These are phyloP conservation scores for Scheffersomyces insectosa DNA, from an alignment of 1,139 yeast genomes.

Conservation along the genomic window DNA sequence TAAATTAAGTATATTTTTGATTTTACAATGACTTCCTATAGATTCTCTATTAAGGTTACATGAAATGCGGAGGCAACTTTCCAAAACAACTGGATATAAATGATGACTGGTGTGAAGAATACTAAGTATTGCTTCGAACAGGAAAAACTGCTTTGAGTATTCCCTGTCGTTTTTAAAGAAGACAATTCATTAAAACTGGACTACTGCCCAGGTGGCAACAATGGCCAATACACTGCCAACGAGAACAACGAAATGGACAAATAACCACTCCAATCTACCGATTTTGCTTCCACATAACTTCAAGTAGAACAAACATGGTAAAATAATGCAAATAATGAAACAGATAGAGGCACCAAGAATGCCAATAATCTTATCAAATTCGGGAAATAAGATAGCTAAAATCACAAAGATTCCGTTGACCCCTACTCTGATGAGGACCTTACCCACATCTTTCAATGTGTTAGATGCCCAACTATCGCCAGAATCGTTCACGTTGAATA, in stretches of 20 bases:
- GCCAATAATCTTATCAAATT: conserved; percentile 58
- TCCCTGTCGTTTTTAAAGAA: too few species aligned
- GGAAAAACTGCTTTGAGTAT: too few species aligned
- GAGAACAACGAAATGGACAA: conserved; percentile 22
- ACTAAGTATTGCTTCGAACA: too few species aligned
- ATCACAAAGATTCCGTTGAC: conserved; percentile 53
- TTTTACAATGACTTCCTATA: too few species aligned
- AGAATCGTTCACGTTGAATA: conserved; percentile 21
- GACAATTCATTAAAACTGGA: conserved; percentile 18
- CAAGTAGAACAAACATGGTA: conserved; percentile 57
- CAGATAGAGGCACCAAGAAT: conserved; percentile 60
- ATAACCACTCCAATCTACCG: conserved; percentile 21
- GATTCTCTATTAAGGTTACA: too few species aligned
- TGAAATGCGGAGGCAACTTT: too few species aligned
- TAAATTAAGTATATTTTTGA: too few species aligned
- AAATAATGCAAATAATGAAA: conserved; percentile 54
- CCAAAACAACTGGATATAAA: too few species aligned
- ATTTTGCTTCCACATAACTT: conserved; percentile 33
- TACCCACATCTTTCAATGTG: conserved; percentile 6
- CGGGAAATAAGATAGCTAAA: conserved; percentile 57
- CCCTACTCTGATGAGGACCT: conserved; percentile 36
- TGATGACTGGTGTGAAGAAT: too few species aligned
- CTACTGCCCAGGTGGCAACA: conserved; percentile 44
- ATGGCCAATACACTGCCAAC: conserved; percentile 30
- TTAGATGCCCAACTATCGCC: not conserved